These are phyloP conservation scores for Pyrenula aspistea DNA, from an alignment of 495 filamentous ascomycete species.

Conservation along the genomic window DNA sequence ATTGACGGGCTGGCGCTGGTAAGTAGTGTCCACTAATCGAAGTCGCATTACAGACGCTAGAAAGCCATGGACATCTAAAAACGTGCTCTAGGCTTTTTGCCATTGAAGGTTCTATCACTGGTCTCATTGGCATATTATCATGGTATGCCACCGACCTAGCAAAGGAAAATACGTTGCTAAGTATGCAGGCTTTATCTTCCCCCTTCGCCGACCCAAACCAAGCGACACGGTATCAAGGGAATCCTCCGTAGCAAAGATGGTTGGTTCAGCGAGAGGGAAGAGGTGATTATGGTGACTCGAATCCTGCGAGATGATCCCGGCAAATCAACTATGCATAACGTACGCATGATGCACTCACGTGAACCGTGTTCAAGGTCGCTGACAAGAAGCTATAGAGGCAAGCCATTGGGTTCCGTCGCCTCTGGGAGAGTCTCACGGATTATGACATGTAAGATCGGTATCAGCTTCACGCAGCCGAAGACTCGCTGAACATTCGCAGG, in stretches of 20 bases:
- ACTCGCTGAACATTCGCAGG: neutral
- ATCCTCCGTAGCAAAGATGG: conserved; percentile 30
- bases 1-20: conserved; percentile 49
- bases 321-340: conserved; percentile 36
- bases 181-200: conserved; percentile 44
- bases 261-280: conserved; percentile 51
- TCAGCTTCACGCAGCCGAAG: neutral
- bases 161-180: too few species aligned
- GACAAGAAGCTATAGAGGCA: conserved; percentile 30
- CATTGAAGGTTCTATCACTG: conserved; percentile 28
- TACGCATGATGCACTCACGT: neutral
- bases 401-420: conserved; percentile 30
- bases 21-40: too few species aligned
- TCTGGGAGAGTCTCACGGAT: conserved; percentile 40
- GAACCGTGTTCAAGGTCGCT: conserved; percentile 1
- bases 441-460: conserved; percentile 49
- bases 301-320: conserved; percentile 52
- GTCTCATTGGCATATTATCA: conserved; percentile 39
- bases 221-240: conserved; percentile 44
- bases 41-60: too few species aligned
- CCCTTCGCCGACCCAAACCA: conserved; percentile 49
- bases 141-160: conserved; percentile 16
- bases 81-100: too few species aligned
- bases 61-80: too few species aligned
- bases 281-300: conserved; percentile 53